phyloP scores from a whole-genome alignment of 139 green algal species.

The Tetraselmis chui region DNA sequence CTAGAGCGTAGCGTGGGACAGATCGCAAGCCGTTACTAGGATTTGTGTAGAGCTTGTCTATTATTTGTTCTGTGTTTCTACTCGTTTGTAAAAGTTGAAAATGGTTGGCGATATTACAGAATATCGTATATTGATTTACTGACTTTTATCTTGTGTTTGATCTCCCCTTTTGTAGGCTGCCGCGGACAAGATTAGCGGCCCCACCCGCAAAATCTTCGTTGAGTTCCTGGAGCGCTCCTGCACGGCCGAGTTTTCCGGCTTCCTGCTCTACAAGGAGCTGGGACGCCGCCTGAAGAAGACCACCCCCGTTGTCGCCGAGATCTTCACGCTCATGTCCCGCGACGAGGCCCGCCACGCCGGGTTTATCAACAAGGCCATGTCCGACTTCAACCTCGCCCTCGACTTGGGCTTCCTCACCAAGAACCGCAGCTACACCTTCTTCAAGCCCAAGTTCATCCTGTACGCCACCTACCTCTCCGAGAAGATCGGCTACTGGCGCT shows the following conservation, averaged over 20 bases:
- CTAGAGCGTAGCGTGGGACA: too few species aligned
- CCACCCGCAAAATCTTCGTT: constrained; percentile 93
- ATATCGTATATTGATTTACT: too few species aligned
- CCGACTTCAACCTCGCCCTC: constrained; percentile 90
- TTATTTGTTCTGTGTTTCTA: too few species aligned
- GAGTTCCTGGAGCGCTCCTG: constrained; percentile 99
- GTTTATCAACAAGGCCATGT: constrained; percentile 98
- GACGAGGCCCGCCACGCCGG: constrained; percentile 98
- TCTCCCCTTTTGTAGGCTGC: constrained; percentile 22
- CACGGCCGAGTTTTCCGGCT: constrained; percentile 98
- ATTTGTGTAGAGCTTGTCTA: too few species aligned
- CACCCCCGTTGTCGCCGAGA: constrained; percentile 86
- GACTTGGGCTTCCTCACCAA: constrained; percentile 99
- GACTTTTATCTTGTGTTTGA: too few species aligned
- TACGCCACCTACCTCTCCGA: constrained; percentile 97
- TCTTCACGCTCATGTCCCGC: constrained; percentile 97
- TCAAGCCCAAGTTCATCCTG: constrained; percentile 99
- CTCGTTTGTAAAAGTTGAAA: too few species aligned
- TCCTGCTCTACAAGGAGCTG: constrained; percentile 99
- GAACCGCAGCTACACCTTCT: constrained; percentile 90
- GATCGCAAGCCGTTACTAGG: too few species aligned
- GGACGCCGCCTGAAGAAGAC: constrained; percentile 90
- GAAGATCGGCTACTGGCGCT: constrained; percentile 99
- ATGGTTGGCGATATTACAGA: too few species aligned
- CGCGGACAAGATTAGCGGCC: constrained; percentile 79